Evolutionary conservation across 2,329 filamentous ascomycete genomes (phyloP).

Genomic region (Aspergillus sojae): DNA sequence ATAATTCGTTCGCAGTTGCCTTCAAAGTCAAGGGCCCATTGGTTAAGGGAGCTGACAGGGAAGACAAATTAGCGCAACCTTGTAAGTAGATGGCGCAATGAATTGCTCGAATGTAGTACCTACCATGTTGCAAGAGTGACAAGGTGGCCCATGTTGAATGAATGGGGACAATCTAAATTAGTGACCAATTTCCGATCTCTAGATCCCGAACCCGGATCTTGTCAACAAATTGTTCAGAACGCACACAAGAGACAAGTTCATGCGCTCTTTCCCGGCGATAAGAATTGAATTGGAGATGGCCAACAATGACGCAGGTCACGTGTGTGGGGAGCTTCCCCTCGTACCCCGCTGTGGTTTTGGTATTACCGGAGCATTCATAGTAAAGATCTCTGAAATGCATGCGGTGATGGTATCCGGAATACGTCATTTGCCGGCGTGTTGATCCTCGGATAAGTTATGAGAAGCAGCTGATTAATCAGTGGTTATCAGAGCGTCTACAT

Average conservation of each 20-base stretch:
- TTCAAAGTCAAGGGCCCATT: conserved; percentile 62
- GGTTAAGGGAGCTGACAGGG: conserved; percentile 41
- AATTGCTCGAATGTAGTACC: conserved; percentile 5
- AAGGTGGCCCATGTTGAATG: conserved; percentile 41
- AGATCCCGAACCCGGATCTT: background rate
- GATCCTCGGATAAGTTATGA: conserved; percentile 6
- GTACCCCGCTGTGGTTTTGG: conserved; percentile 19
- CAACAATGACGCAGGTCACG: conserved; percentile 26
- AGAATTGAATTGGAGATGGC: conserved; percentile 18
- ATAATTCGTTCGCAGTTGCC: conserved; percentile 67
- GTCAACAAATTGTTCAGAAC: background rate
- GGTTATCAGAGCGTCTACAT: background rate
- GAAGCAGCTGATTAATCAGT: conserved; percentile 16
- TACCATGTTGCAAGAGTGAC: conserved; percentile 50
- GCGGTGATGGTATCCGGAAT: conserved; percentile 9
- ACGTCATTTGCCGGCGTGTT: conserved; percentile 2
- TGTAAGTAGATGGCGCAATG: background rate
- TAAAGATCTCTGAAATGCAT: background rate
- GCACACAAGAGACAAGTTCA: background rate
- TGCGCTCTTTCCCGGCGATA: background rate
- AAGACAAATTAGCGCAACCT: conserved; percentile 14
- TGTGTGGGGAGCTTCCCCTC: conserved; percentile 28
- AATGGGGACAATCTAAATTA: background rate
- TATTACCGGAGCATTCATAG: conserved; percentile 9
- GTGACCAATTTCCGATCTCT: background rate